phyloP scores from a whole-genome alignment of 768 basidiomycete genomes.

The Amanita subjunquillea region DNA sequence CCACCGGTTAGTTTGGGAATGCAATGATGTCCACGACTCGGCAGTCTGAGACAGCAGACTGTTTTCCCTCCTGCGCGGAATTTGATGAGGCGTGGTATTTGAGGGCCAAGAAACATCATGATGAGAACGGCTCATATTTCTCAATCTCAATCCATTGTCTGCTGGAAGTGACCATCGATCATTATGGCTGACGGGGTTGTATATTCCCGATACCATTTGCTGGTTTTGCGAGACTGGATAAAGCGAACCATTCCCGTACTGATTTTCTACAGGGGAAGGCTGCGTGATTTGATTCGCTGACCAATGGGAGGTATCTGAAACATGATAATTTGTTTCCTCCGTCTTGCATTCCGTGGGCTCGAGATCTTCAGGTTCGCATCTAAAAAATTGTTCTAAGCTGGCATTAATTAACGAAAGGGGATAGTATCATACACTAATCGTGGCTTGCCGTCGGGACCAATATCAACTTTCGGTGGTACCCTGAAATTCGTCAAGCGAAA shows the following conservation, averaged over 20 bases:
- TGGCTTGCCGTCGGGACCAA: conserved; percentile 57
- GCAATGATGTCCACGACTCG: conserved; percentile 26
- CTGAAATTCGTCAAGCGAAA: conserved; percentile 77
- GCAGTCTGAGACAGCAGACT: conserved; percentile 15
- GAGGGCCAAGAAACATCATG: conserved; percentile 14
- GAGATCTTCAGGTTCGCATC: conserved; percentile 34
- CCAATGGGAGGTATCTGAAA: conserved; percentile 29
- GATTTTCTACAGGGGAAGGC: conserved; percentile 24
- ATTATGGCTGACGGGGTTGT: conserved; percentile 15
- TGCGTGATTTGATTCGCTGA: conserved; percentile 19
- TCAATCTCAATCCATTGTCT: conserved; percentile 17
- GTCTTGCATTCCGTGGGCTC: conserved; percentile 37
- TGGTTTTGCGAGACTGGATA: conserved; percentile 20
- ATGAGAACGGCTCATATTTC: conserved; percentile 8
- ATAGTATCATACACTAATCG: conserved; percentile 44
- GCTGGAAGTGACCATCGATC: conserved; percentile 22
- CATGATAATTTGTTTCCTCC: conserved; percentile 33
- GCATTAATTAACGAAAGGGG: conserved; percentile 5
- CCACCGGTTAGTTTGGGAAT: conserved; percentile 29
- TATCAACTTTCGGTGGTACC: conserved; percentile 71
- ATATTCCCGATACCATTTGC: conserved; percentile 14
- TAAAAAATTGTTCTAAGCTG: conserved; percentile 10
- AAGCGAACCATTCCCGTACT: conserved; percentile 21
- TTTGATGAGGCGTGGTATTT: conserved; percentile 9
- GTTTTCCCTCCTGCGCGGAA: conserved; percentile 22